Evolutionary conservation across 2,329 filamentous ascomycete genomes (phyloP).

Genomic region (Nothophoma quercina): DNA sequence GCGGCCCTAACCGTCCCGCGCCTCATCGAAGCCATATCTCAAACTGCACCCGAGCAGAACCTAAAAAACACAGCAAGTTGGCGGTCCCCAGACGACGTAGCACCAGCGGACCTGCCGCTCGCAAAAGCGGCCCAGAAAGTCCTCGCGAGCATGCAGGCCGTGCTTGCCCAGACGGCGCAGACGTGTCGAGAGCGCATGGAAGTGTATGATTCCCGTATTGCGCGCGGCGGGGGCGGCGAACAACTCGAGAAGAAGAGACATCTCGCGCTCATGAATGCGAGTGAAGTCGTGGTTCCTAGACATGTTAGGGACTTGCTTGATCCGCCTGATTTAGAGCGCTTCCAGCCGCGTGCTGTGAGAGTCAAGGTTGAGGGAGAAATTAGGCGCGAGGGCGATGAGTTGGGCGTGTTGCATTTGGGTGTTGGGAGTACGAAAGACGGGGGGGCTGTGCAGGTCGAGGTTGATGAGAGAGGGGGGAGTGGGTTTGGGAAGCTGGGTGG

Average conservation of each 20-base stretch:
- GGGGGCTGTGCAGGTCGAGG: too few relatives aligned
- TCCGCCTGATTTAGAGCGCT: slow-evolving; percentile 72
- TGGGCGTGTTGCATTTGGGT: slow-evolving; percentile 35
- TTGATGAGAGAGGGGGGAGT: too few relatives aligned
- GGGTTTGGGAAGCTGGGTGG: too few relatives aligned
- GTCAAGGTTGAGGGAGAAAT: not conserved
- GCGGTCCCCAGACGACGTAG: slow-evolving; percentile 77
- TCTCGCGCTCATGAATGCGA: slow-evolving; percentile 79
- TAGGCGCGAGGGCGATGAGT: slow-evolving; percentile 15
- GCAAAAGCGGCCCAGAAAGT: slow-evolving; percentile 86
- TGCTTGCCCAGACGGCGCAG: slow-evolving; percentile 72
- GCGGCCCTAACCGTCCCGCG: slow-evolving; percentile 88
- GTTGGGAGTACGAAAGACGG: slow-evolving; percentile 22
- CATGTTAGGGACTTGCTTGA: slow-evolving; percentile 73
- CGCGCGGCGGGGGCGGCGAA: slow-evolving; percentile 52
- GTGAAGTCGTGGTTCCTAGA: slow-evolving; percentile 83
- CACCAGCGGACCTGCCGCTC: slow-evolving; percentile 76
- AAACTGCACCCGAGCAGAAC: slow-evolving; percentile 40
- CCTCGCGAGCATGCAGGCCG: slow-evolving; percentile 88
- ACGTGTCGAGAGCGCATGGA: slow-evolving; percentile 72
- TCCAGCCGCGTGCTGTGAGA: slow-evolving; percentile 26
- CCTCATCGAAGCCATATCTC: slow-evolving; percentile 79
- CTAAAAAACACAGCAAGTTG: slow-evolving; percentile 70
- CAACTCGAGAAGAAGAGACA: slow-evolving; percentile 66
- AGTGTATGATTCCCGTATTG: slow-evolving; percentile 54